These are phyloP conservation scores for Saccharomycopsis sp. DNA, from an alignment of 805 yeast genomes.

Conservation along the genomic window DNA sequence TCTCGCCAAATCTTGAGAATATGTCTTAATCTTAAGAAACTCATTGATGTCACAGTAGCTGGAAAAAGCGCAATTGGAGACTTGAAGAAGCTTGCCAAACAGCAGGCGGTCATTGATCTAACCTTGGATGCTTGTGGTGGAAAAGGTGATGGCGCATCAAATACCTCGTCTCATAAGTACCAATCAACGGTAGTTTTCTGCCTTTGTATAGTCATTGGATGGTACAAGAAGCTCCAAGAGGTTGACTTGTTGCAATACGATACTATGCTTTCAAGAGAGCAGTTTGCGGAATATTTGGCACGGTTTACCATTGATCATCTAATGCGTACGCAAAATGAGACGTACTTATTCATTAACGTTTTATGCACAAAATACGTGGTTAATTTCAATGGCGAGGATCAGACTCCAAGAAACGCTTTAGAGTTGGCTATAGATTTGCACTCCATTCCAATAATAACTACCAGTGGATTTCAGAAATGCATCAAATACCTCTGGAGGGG, in stretches of 20 bases:
- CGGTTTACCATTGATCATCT: conserved; percentile 58
- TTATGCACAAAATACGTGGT: conserved; percentile 69
- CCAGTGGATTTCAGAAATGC: conserved; percentile 80
- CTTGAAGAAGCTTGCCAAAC: conserved; percentile 37
- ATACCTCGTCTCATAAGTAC: conserved; percentile 53
- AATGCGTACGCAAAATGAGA: conserved; percentile 30
- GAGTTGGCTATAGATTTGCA: conserved; percentile 86
- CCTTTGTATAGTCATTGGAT: conserved; percentile 62
- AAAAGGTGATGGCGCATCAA: conserved; percentile 48
- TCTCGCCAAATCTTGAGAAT: conserved; percentile 64
- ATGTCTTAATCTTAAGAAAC: conserved; percentile 61
- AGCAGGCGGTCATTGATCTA: conserved; percentile 46
- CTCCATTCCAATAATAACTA: conserved; percentile 64
- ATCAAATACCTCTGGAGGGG: conserved; percentile 90
- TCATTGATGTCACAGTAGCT: conserved; percentile 63
- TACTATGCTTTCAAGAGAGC: conserved; percentile 49
- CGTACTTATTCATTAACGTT: conserved; percentile 64
- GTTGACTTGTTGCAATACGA: conserved; percentile 62
- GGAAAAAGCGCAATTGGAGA: conserved; percentile 44
- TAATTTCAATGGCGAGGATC: conserved; percentile 51
- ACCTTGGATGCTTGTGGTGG: conserved; percentile 77
- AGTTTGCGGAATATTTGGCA: conserved; percentile 67
- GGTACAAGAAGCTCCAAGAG: conserved; percentile 61
- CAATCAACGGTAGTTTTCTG: conserved; percentile 63
- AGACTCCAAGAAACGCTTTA: conserved; percentile 60